Conservation (phyloP, 768 basidiomycete species). For the Lactarius akahatsu region DNA sequence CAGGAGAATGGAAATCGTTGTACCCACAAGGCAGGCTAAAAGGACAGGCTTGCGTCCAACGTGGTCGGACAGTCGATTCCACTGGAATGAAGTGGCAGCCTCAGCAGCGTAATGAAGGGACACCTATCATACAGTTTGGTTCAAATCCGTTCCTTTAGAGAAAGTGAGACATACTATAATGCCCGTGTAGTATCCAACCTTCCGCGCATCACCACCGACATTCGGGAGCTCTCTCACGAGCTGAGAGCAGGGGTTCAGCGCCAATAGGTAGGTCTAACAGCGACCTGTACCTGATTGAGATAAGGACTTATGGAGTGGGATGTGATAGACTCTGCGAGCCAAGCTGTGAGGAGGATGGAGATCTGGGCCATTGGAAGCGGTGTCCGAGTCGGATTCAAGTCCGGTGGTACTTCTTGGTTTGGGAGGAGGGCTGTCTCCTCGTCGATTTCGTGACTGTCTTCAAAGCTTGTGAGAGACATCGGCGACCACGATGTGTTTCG, state of each 20-base stretch:
- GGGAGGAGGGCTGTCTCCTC: not conserved
- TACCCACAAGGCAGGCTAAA: not conserved
- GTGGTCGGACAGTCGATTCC: not conserved
- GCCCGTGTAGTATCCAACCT: not conserved
- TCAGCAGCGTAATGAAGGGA: not conserved
- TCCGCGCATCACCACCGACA: not conserved
- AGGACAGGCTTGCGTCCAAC: not conserved
- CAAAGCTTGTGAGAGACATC: not conserved
- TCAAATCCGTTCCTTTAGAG: not conserved
- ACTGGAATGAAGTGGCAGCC: not conserved
- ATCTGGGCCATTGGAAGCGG: not conserved
- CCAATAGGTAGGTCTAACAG: not conserved
- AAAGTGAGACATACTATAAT: not conserved
- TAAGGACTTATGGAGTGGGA: not conserved
- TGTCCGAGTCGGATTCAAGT: not conserved
- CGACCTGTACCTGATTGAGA: not conserved
- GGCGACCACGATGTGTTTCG: not conserved
- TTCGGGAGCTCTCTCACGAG: not conserved
- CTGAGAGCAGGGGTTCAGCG: not conserved
- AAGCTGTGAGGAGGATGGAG: not conserved
- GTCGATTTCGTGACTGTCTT: not conserved
- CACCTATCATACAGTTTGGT: not conserved
- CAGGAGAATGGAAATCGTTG: not conserved
- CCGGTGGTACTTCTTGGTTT: not conserved
- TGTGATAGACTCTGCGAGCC: not conserved